phyloP scores from a whole-genome alignment of 2,329 filamentous ascomycete species.

The Colletotrichum sp. region DNA sequence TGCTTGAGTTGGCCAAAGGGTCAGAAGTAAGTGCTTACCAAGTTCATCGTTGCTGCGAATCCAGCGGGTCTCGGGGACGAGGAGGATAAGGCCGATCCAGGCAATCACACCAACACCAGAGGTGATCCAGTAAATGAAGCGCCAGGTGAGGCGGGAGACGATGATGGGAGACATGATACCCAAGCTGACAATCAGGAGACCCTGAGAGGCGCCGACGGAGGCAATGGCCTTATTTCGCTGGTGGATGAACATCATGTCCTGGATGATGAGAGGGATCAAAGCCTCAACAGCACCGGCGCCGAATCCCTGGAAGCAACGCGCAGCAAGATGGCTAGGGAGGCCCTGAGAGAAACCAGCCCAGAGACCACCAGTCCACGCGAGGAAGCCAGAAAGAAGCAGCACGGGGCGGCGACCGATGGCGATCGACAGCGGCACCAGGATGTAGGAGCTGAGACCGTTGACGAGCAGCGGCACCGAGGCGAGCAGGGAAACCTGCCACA shows the following conservation, averaged over 20 bases:
- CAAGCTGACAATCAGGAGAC: conserved; percentile 32
- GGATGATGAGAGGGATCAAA: conserved; percentile 40
- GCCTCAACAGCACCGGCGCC: conserved; percentile 40
- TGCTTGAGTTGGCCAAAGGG: too few species aligned
- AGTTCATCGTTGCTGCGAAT: conserved; percentile 34
- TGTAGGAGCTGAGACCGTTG: conserved; percentile 37
- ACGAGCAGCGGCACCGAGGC: conserved; percentile 38
- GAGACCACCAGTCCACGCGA: conserved; percentile 38
- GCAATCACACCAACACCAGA: conserved; percentile 32
- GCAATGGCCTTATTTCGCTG: conserved; percentile 39
- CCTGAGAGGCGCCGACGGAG: conserved; percentile 31
- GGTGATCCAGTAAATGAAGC: conserved; percentile 39
- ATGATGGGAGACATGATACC: conserved; percentile 33
- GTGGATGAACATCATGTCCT: conserved; percentile 44
- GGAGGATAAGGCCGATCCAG: conserved; percentile 36
- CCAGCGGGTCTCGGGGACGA: conserved; percentile 42
- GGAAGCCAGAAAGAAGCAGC: conserved; percentile 33
- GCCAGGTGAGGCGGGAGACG: conserved; percentile 34
- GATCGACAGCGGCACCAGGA: conserved; percentile 42
- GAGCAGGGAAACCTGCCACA: conserved; percentile 33
- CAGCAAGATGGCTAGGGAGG: conserved; percentile 34
- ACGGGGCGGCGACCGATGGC: conserved; percentile 40
- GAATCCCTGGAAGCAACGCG: conserved; percentile 37
- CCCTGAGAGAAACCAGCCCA: conserved; percentile 37
- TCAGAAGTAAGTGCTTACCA: conserved; percentile 13